A percentile compares a stretch with the other conserved stretches of the same genome.
Conservation (phyloP, 2,329 filamentous ascomycete genomes). For the Fusarium tricinctum region DNA sequence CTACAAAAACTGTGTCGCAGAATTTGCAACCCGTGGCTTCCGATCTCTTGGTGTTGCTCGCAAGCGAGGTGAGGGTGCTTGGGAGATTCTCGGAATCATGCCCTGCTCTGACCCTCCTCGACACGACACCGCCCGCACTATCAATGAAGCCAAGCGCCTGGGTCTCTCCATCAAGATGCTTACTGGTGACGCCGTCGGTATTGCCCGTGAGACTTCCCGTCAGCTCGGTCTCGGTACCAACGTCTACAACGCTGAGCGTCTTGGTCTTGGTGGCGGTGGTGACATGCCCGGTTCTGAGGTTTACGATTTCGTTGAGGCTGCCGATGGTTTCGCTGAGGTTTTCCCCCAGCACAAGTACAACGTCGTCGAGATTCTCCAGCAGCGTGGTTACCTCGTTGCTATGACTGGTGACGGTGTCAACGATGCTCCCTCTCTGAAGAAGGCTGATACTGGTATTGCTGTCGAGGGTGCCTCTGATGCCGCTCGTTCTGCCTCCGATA, state of each 20-base stretch:
- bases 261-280: slow-evolving; percentile 89
- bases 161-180: slow-evolving; percentile 96
- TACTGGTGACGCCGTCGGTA: slow-evolving; percentile 94
- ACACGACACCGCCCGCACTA: slow-evolving; percentile 90
- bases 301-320: slow-evolving; percentile 95
- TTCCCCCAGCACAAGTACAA: slow-evolving; percentile 91
- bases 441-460: slow-evolving; percentile 96
- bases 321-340: slow-evolving; percentile 94
- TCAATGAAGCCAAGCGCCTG: slow-evolving; percentile 88
- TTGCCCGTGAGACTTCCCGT: slow-evolving; percentile 90
- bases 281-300: slow-evolving; percentile 95
- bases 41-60: slow-evolving; percentile 93
- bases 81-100: slow-evolving; percentile 96
- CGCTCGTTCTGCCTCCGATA: slow-evolving; percentile 91
- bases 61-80: slow-evolving; percentile 83
- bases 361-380: slow-evolving; percentile 87
- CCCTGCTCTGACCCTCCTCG: slow-evolving; percentile 93
- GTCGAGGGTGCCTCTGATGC: slow-evolving; percentile 93
- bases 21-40: slow-evolving; percentile 94
- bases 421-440: slow-evolving; percentile 92
- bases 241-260: slow-evolving; percentile 92
- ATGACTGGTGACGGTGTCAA: slow-evolving; percentile 98
- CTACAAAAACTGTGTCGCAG: slow-evolving; percentile 93
- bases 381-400: slow-evolving; percentile 92
- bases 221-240: slow-evolving; percentile 93